Evolutionary conservation across 2,329 filamentous ascomycete species (phyloP).

Genomic region (Cordyceps tenuipes): DNA sequence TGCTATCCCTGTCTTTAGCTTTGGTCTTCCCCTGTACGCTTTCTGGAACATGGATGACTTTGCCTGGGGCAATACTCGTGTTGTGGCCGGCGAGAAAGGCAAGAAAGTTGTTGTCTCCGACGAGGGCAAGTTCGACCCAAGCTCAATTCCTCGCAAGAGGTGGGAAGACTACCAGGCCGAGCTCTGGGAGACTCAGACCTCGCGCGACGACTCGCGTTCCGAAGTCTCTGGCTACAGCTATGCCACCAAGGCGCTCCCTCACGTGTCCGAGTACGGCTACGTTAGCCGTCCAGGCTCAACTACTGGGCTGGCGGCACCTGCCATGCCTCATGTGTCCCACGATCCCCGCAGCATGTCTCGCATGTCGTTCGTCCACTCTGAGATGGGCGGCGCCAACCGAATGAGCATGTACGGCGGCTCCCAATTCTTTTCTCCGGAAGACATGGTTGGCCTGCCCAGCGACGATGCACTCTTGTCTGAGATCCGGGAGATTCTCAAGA

Average conservation of each 20-base stretch:
- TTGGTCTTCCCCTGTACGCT: constrained; percentile 81
- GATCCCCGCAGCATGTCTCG: constrained; percentile 47
- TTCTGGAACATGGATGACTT: constrained; percentile 99
- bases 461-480: constrained; percentile 88
- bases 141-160: constrained; percentile 89
- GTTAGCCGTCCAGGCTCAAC: constrained; percentile 49
- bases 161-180: constrained; percentile 99
- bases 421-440: constrained; percentile 53
- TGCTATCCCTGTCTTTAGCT: constrained; percentile 85
- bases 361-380: constrained; percentile 72
- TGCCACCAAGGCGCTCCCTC: constrained; percentile 69
- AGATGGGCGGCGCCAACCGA: constrained; percentile 47
- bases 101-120: constrained; percentile 90
- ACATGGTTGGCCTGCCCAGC: constrained; percentile 67
- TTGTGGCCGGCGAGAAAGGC: constrained; percentile 89
- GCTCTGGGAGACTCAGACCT: constrained; percentile 88
- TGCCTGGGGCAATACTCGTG: constrained; percentile 97
- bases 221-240: constrained; percentile 93
- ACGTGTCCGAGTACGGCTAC: constrained; percentile 62
- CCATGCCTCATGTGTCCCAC: constrained; percentile 45
- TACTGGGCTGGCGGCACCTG: constrained; percentile 34
- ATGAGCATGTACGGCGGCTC: constrained; percentile 54
- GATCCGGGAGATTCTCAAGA: constrained; percentile 87
- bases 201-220: constrained; percentile 72
- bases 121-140: constrained; percentile 95